These are phyloP conservation scores for Tetradesmus lagerheimii DNA, from an alignment of 139 green algal species.

Conservation along the genomic window DNA sequence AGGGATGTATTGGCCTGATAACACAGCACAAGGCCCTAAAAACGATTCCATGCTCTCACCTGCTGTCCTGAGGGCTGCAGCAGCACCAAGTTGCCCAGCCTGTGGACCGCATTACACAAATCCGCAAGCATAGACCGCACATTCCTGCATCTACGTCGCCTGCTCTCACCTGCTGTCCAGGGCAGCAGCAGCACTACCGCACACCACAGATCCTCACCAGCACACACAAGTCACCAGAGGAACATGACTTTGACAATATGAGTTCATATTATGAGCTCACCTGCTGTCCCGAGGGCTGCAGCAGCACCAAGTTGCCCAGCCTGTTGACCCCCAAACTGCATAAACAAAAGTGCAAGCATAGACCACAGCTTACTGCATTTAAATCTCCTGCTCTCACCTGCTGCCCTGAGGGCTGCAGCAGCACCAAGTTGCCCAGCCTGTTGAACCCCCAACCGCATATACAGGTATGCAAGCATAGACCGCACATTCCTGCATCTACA, in stretches of 20 bases:
- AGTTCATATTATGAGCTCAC: no score
- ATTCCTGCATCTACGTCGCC: no score
- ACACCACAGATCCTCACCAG: no score
- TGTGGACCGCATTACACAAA: conserved; percentile 45
- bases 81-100: conserved; percentile 70
- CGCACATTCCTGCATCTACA: no score
- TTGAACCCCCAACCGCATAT: conserved; percentile 50
- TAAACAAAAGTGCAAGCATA: neutral
- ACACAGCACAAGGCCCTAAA: no score
- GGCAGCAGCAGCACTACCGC: no score
- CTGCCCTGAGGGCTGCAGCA: conserved; percentile 53
- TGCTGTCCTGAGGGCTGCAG: conserved; percentile 46
- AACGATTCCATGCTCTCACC: no score
- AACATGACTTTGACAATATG: no score
- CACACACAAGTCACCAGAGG: no score
- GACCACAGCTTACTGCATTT: neutral
- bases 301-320: conserved; percentile 70
- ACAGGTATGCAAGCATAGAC: neutral
- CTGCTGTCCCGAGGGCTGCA: conserved; percentile 46
- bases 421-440: conserved; percentile 69
- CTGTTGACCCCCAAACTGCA: conserved; percentile 47
- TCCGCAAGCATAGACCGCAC: neutral
- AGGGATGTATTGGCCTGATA: no score
- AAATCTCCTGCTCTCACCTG: neutral
- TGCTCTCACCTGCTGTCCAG: no score